Evolutionary conservation across 352 stramenopile genomes (phyloP), one percentile per base, ranked within the genome.

Genomic region (Pythium coloratum): DNA sequence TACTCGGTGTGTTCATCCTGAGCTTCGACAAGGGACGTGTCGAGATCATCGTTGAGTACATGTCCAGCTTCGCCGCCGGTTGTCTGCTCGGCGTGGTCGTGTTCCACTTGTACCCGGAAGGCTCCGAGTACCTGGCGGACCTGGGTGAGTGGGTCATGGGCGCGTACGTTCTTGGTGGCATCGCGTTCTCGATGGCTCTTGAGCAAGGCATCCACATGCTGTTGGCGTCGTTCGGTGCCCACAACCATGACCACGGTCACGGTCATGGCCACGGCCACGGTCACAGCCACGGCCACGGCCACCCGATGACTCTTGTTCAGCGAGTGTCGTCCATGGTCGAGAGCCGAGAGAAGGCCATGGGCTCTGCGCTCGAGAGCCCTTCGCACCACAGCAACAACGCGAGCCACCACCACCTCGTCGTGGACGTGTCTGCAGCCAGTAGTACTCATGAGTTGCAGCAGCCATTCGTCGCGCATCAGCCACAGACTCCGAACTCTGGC

Each of bases 101-200:
- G 13, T 82, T 82, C 50, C 75, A 79, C 60, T 55, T 82, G 53
- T 77, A 76, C 30, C 72, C 66, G 5, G 75, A 82, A 67, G 70
- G 72, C 6, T 65, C 70, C 7, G 63, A 60, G 55, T 77, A 82
- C 59, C 14, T 79, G 12, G 59, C 30, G 0, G 70, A 73, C 54
- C 10, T 70, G n/a, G 67, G 64, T 14, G 67, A 77, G 30, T 80
- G 73, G 73, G 58, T 80, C 56, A 69, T 67, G 44, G 73, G 73
- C 14, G 59, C 61, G 2, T 77, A 62, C 24, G 73, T 80, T 6
- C 62, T 80, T 7, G 51, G 59, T 2, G 73, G 73, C 24, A 71
- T 80, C 49, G 62, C 62, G 3, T 54, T 77, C 36, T 80, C 73
- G 1, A 80, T 80, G 67, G 51, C 40, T 9, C 64, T 76, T 8